Evolutionary conservation across 371 early-diverging fungal genomes (phyloP).

Genomic region (Encephalitozoon intestinalis): DNA sequence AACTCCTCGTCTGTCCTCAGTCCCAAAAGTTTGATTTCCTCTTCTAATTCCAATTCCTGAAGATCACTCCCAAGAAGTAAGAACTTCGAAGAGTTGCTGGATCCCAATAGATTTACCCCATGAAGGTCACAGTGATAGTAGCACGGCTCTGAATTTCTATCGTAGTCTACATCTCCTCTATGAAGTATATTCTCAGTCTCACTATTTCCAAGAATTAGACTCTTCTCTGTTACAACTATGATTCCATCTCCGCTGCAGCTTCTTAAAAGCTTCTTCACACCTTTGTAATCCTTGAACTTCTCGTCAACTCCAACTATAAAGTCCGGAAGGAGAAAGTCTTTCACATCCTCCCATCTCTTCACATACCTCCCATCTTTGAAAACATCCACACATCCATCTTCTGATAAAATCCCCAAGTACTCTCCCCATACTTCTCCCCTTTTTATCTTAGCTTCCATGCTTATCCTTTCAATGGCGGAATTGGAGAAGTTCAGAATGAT

Average conservation of each 20-base stretch:
- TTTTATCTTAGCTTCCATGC: background rate
- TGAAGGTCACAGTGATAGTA: constrained; percentile 14
- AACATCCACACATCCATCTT: background rate
- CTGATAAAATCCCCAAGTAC: background rate
- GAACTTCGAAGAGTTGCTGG: background rate
- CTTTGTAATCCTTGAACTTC: background rate
- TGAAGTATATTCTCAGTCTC: background rate
- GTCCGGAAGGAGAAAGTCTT: background rate
- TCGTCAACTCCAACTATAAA: background rate
- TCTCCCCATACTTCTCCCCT: background rate
- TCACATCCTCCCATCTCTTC: background rate
- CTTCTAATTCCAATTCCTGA: background rate
- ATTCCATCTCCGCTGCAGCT: background rate
- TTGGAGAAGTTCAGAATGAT: background rate
- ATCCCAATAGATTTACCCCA: background rate
- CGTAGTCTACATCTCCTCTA: constrained; percentile 2
- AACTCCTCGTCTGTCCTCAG: constrained; percentile 2
- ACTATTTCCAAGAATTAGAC: background rate
- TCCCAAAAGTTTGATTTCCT: background rate
- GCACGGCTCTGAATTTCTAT: background rate
- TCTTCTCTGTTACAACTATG: background rate
- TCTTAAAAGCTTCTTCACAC: background rate
- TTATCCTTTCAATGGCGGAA: background rate
- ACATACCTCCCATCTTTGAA: background rate
- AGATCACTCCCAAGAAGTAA: background rate